Conservation (phyloP, 495 filamentous ascomycete genomes). For the Elasticomyces elasticus region DNA sequence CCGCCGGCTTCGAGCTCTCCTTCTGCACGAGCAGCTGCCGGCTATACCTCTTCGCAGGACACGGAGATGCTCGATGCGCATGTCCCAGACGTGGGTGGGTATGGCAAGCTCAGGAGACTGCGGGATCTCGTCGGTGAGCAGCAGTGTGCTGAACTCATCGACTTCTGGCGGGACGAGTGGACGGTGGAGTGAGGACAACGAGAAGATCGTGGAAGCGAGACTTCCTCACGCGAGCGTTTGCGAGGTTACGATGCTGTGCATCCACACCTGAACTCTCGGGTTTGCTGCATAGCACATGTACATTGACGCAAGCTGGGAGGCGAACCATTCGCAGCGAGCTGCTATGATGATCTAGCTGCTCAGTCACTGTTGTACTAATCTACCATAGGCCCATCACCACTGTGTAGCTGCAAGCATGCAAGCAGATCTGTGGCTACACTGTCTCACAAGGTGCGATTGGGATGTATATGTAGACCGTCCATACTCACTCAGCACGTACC, state of each 20-base stretch:
- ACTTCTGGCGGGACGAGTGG: conserved; percentile 29
- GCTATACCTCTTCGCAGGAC: neutral
- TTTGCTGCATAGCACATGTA: neutral
- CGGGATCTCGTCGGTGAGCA: conserved; percentile 21
- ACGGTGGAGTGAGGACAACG: conserved; percentile 19
- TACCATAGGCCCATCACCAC: neutral
- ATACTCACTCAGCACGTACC: no score
- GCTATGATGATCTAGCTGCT: neutral
- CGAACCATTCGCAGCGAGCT: neutral
- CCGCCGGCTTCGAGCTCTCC: conserved; percentile 7
- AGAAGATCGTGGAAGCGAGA: neutral
- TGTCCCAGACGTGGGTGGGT: neutral
- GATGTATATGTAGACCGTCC: no score
- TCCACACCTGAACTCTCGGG: neutral
- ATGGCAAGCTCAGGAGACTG: conserved; percentile 7
- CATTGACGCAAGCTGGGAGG: neutral
- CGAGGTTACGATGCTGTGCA: no score
- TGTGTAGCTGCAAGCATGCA: neutral
- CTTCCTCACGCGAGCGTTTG: no score
- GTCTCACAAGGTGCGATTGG: neutral
- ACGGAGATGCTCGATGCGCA: neutral
- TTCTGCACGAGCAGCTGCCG: neutral
- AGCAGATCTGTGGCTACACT: neutral
- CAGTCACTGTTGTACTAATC: neutral
- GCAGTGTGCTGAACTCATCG: conserved; percentile 18